Percentiles rank a stretch among this genome's conserved stretches.
phyloP scores from a whole-genome alignment of 495 filamentous ascomycete species.

The Aspergillus heteromorphus region DNA sequence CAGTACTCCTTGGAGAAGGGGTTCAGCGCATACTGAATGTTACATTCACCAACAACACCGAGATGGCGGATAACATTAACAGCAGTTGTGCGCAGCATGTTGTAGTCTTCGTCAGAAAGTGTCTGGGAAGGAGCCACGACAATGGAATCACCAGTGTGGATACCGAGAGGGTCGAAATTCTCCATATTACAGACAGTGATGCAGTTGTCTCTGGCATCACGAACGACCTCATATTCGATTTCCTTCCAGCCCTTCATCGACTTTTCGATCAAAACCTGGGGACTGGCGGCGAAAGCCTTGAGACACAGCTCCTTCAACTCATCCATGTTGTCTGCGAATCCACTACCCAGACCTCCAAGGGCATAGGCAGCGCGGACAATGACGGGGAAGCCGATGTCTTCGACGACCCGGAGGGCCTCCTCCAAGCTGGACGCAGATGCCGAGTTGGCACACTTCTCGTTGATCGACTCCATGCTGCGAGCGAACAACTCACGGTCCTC shows the following conservation, averaged over 20 bases:
- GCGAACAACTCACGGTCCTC: slow-evolving; percentile 97
- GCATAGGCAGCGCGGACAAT: slow-evolving; percentile 97
- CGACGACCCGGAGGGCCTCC: slow-evolving; percentile 76
- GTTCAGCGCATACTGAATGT: slow-evolving; percentile 97
- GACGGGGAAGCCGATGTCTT: slow-evolving; percentile 90
- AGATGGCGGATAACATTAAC: slow-evolving; percentile 98
- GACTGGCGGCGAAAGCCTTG: slow-evolving; percentile 90
- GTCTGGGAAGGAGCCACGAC: slow-evolving; percentile 97
- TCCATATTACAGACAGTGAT: slow-evolving; percentile 99
- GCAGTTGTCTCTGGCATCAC: slow-evolving; percentile 94
- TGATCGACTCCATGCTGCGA: slow-evolving; percentile 96
- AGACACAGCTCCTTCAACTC: slow-evolving; percentile 87
- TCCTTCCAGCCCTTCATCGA: slow-evolving; percentile 99
- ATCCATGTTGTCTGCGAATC: slow-evolving; percentile 87
- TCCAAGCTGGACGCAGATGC: slow-evolving; percentile 83
- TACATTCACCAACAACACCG: slow-evolving; percentile 96
- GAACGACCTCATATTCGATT: slow-evolving; percentile 97
- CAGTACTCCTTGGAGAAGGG: slow-evolving; percentile 96
- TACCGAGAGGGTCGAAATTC: slow-evolving; percentile 97
- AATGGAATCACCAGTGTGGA: slow-evolving; percentile 97
- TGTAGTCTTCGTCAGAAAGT: slow-evolving; percentile 95
- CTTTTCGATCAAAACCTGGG: slow-evolving; percentile 91
- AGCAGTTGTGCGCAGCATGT: slow-evolving; percentile 97
- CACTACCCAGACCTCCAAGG: slow-evolving; percentile 89
- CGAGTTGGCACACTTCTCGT: slow-evolving; percentile 96